These are phyloP conservation scores for Phytophthora pluvialis DNA, from an alignment of 352 stramenopile genomes.

Conservation along the genomic window DNA sequence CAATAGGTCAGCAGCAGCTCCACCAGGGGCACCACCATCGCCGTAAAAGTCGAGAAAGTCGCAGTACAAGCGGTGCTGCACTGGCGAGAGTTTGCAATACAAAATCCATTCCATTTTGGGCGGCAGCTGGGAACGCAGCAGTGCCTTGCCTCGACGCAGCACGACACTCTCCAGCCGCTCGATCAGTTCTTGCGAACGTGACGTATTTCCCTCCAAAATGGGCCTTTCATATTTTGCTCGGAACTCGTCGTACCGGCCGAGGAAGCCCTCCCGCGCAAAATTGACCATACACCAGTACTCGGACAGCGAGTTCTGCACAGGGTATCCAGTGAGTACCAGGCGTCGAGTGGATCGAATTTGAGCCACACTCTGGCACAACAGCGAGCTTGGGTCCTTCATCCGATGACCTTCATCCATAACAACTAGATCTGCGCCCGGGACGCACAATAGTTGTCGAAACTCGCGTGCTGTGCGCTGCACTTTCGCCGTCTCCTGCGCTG, in stretches of 20 bases:
- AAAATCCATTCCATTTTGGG: slow-evolving; percentile 90
- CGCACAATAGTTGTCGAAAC: slow-evolving; percentile 60
- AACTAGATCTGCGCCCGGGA: slow-evolving; percentile 76
- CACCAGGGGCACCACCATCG: slow-evolving; percentile 35
- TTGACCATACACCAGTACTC: slow-evolving; percentile 94
- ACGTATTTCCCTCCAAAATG: slow-evolving; percentile 75
- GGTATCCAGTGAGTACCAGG: slow-evolving; percentile 94
- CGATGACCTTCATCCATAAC: slow-evolving; percentile 90
- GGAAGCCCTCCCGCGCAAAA: slow-evolving; percentile 77
- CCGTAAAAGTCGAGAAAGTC: slow-evolving; percentile 72
- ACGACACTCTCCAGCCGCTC: slow-evolving; percentile 69
- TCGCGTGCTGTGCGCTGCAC: slow-evolving; percentile 62
- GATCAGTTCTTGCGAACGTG: slow-evolving; percentile 73
- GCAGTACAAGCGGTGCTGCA: slow-evolving; percentile 85
- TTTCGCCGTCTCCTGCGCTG: slow-evolving; percentile 53
- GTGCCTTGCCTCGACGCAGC: slow-evolving; percentile 66
- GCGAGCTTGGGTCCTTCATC: slow-evolving; percentile 86
- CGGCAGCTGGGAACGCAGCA: slow-evolving; percentile 76
- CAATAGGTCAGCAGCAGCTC: slow-evolving; percentile 66
- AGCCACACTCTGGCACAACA: slow-evolving; percentile 82
- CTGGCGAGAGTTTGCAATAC: slow-evolving; percentile 81
- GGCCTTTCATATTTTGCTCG: slow-evolving; percentile 80
- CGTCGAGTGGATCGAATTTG: slow-evolving; percentile 80
- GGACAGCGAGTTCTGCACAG: slow-evolving; percentile 95
- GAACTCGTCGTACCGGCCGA: slow-evolving; percentile 81